Conservation (phyloP, 371 early-diverging fungal genomes). For the Ordospora pajunii region DNA sequence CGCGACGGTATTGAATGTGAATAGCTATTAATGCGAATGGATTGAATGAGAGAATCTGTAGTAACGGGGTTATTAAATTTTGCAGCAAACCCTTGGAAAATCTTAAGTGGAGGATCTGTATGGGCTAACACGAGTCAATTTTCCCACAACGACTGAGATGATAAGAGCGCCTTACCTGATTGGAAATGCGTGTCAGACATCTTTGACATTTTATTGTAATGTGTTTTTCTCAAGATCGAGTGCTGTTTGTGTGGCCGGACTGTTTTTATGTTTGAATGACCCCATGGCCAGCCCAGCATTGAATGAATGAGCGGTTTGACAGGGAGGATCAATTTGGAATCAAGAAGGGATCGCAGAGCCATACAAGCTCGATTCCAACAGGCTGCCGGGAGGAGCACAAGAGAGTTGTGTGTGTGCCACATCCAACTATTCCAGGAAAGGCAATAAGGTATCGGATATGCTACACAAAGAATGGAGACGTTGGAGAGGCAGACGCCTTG, state of each 20-base stretch:
- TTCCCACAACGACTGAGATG: neutral
- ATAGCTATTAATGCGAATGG: too few relatives aligned
- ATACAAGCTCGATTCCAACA: neutral
- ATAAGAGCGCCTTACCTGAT: slow-evolving; percentile 5
- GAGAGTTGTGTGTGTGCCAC: neutral
- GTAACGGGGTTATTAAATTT: neutral
- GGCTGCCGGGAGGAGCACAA: neutral
- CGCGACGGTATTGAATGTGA: neutral
- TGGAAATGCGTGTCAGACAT: slow-evolving; percentile 1
- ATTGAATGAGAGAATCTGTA: too few relatives aligned
- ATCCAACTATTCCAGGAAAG: neutral
- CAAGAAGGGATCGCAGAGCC: neutral
- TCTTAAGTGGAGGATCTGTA: neutral
- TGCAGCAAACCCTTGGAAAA: neutral
- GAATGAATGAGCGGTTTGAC: neutral
- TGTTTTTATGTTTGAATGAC: neutral
- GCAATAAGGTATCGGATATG: slow-evolving; percentile 6
- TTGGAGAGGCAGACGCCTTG: neutral
- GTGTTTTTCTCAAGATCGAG: neutral
- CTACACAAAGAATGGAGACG: slow-evolving; percentile 1
- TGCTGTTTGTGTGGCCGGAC: neutral
- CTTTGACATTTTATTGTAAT: slow-evolving; percentile 1
- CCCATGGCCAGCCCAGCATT: neutral
- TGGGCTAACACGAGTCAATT: neutral
- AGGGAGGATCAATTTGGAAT: neutral